Evolutionary conservation across 441 rosid species (phyloP).

Genomic region (Gossypium schwendimanii): DNA sequence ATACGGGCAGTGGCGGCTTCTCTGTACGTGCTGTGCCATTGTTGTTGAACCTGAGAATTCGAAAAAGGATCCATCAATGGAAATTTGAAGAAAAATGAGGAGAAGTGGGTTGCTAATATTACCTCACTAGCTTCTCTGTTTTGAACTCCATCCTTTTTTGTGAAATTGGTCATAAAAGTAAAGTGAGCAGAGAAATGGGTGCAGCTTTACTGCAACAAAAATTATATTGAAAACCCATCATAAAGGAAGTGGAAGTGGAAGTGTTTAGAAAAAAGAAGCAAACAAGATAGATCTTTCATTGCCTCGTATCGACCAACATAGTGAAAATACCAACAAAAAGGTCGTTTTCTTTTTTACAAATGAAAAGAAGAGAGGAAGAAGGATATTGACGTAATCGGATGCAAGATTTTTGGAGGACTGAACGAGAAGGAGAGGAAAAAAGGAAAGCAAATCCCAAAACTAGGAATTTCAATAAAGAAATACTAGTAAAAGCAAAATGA

Average conservation of each 20-base stretch:
- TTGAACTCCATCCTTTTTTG: conserved; percentile 38
- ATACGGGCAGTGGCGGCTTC: conserved; percentile 36
- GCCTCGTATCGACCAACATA: background rate
- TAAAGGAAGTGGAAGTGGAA: background rate
- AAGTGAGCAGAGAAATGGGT: background rate
- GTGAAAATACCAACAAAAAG: background rate
- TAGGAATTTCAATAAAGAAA: background rate
- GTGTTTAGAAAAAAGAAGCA: too few species aligned
- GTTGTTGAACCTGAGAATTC: conserved; percentile 39
- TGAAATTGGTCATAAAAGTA: background rate
- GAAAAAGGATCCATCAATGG: background rate
- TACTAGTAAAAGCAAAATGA: background rate
- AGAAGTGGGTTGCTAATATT: background rate
- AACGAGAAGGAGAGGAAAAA: conserved; percentile 1
- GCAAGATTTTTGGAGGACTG: background rate
- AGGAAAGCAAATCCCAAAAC: background rate
- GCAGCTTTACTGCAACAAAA: background rate
- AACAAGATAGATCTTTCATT: background rate
- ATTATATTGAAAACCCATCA: background rate
- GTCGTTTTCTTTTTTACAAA: background rate
- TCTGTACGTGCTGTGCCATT: conserved; percentile 8
- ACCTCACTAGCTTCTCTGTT: conserved; percentile 58
- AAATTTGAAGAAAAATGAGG: conserved; percentile 8
- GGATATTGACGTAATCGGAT: background rate
- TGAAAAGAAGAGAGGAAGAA: background rate